Conservation (phyloP, 2,329 filamentous ascomycete genomes). For the Talaromyces islandicus region DNA sequence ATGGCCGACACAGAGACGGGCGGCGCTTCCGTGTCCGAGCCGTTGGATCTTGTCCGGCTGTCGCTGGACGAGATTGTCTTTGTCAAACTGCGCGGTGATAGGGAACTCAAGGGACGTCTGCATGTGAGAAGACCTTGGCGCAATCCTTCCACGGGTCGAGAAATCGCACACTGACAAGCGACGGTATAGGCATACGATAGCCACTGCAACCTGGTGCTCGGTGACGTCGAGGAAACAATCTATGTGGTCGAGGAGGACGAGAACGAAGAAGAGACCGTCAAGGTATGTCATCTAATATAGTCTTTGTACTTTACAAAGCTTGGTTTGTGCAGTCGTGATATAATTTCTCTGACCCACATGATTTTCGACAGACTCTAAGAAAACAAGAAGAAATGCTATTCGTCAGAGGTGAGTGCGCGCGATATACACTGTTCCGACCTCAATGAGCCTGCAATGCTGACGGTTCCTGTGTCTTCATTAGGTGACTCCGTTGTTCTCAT, state of each 20-base stretch:
- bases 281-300: slow-evolving; percentile 49
- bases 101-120: slow-evolving; percentile 89
- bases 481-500: slow-evolving; percentile 69
- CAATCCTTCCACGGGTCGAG: background rate
- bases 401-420: slow-evolving; percentile 68
- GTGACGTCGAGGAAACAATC: slow-evolving; percentile 95
- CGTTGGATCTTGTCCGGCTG: slow-evolving; percentile 89
- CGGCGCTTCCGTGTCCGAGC: slow-evolving; percentile 69
- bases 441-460: background rate
- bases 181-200: slow-evolving; percentile 81
- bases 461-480: slow-evolving; percentile 26
- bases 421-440: background rate
- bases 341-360: background rate
- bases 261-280: slow-evolving; percentile 66
- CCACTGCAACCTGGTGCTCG: slow-evolving; percentile 93
- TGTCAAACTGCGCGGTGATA: slow-evolving; percentile 91
- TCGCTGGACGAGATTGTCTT: slow-evolving; percentile 94
- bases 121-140: slow-evolving; percentile 58
- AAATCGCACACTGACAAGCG: background rate
- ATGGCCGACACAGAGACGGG: slow-evolving; percentile 83
- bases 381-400: slow-evolving; percentile 99
- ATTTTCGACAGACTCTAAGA: slow-evolving; percentile 65
- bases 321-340: background rate
- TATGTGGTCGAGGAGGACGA: slow-evolving; percentile 87
- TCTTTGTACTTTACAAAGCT: too few species aligned